Base-by-base conservation (phyloP, 352 stramenopile species). In the Discostella stelligera region DNA sequence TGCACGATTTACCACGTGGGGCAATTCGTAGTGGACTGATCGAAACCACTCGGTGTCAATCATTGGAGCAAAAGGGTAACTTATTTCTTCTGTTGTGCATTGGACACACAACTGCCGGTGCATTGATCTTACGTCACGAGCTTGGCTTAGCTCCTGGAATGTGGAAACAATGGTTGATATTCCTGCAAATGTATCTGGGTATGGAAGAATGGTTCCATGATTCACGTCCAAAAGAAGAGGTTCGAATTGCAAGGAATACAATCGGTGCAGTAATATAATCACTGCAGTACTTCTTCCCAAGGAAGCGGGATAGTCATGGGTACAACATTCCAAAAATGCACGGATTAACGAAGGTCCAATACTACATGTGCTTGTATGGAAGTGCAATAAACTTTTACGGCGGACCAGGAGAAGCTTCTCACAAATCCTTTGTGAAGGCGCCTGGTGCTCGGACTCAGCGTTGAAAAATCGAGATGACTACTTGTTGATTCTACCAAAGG, bases 351-450 rank as follows among this genome's bases (percentile, higher is more conserved):
- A 68, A 68, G 37, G 55, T 68, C 21, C 20, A 46, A n/a, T 8
- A 20, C 9, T 69, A 59, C 20, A 69, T 69, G 44, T 25, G 14
- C 2, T 46, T 69, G 4, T 69, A 60, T 60, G 61, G 61, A 27
- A 59, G 61, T 49, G 61, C 23, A 2, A 60, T 69, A 2, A 69
- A 59, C 18, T 69, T 69, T 60, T 69, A 49, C n/a, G 46, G 61
- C 14, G 61, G 61, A n/a, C 46, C 61, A 3, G 61, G 61, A 8
- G 61, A 69, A 23, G 41, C 46, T 20, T 8, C 21, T 37, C 61
- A 69, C 44, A 58, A 60, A 16, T 27, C 13, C 8, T 69, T 69
- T 60, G 32, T 69, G 10, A 69, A 69, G 14, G 6, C 30, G 1
- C 21, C 61, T 9, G 61, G 61, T 20, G 14, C 56, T 8, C 59